Evolutionary conservation across 2,329 filamentous ascomycete genomes (phyloP), one percentile per base, ranked within the genome.

Genomic region (Annulohypoxylon truncatum): DNA sequence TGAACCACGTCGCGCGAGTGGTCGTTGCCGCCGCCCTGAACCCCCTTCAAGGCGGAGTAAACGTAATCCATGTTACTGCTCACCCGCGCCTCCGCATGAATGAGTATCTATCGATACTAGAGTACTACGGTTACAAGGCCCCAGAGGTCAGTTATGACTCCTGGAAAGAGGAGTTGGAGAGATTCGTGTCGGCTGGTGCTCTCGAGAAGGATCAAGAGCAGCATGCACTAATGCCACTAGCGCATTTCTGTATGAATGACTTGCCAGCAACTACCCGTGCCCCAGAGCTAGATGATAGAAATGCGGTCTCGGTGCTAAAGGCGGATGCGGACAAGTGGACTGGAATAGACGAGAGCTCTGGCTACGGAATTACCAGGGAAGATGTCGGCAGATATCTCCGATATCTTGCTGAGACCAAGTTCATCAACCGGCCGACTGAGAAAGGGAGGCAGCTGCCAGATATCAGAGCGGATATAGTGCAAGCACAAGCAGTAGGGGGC

Each of bases 41-140:
- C 74, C 89, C 89, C 0, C 83, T 88, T 0, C 69, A 75, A 3
- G 73, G 69, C 48, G 71, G 71, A 7, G 77, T 84, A 2, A 82
- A 85, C 64, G 92, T 97, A 4, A 85, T 89, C 1, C 93, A 97
- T 71, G 89, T 96, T 50, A 96, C 93, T 1, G 87, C 87, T 2
- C 92, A 94, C 77, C 93, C 93, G 1, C 85, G 93, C 13, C 85
- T 96, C 40, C 88, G 88, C 2, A 90, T 94, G 83, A 93, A 91
- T 79, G 85, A 93, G 76, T 97, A 89, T 79, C 84, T 96, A n/a
- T 85, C 85, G 18, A 83, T 86, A 0, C 83, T 97, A 6, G 85
- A 90, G 74, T 84, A 82, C 18, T 96, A 92, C 76, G 93, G 93
- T 24, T 97, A 93, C 79, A 76, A 83, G 24, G 86, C 89, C 0